phyloP scores from a whole-genome alignment of 352 stramenopile genomes.

The Phytophthora niederhauseri region DNA sequence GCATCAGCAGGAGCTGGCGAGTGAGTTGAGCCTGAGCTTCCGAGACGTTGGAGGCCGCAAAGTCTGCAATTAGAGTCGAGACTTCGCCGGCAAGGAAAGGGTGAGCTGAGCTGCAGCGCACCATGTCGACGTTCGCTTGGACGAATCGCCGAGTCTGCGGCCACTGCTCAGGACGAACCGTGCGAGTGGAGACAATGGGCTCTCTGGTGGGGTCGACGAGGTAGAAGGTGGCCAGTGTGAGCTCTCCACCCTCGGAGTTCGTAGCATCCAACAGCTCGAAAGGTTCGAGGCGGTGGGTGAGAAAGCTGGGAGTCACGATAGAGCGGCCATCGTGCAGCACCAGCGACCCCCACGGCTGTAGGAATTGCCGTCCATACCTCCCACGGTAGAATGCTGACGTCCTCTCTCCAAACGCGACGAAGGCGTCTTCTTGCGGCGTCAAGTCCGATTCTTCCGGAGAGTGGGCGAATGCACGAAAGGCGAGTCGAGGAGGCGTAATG shows the following conservation, averaged over 20 bases:
- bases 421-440: slow-evolving; percentile 11
- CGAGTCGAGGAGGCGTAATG: slow-evolving; percentile 15
- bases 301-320: slow-evolving; percentile 16
- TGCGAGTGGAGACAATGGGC: slow-evolving; percentile 15
- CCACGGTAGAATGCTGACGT: slow-evolving; percentile 17
- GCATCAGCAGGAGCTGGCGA: slow-evolving; percentile 4
- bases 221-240: slow-evolving; percentile 23
- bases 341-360: slow-evolving; percentile 22
- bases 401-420: slow-evolving; percentile 24
- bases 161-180: slow-evolving; percentile 16
- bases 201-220: slow-evolving; percentile 16
- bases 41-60: slow-evolving; percentile 9
- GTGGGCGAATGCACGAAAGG: slow-evolving; percentile 20
- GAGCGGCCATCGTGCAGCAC: slow-evolving; percentile 19
- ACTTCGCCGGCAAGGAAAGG: slow-evolving; percentile 16
- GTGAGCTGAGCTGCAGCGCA: background rate
- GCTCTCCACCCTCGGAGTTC: slow-evolving; percentile 17
- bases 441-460: background rate
- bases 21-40: slow-evolving; percentile 10
- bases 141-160: slow-evolving; percentile 25
- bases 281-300: slow-evolving; percentile 17
- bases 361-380: slow-evolving; percentile 17
- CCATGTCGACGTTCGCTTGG: slow-evolving; percentile 22
- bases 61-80: slow-evolving; percentile 8
- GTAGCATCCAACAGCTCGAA: slow-evolving; percentile 22